phyloP scores from a whole-genome alignment of 2,329 filamentous ascomycete genomes.

The Hymenoscyphus albidus region DNA sequence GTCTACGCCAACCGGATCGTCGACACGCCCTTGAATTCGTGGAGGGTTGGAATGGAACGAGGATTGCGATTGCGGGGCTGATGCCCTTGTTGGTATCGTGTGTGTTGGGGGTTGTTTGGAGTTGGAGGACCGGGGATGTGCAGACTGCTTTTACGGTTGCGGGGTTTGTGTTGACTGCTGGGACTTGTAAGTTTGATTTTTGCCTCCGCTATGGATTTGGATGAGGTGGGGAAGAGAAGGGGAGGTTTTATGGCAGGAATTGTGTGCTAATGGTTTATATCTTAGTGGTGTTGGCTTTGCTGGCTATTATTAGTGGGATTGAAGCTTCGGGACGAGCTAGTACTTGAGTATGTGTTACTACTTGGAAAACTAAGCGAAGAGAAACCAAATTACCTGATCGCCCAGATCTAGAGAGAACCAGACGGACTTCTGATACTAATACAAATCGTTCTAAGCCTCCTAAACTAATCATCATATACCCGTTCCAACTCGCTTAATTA shows the following conservation, averaged over 20 bases:
- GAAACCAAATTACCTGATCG: neutral
- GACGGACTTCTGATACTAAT: neutral
- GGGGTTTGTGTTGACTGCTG: slow-evolving; percentile 5
- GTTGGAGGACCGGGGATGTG: neutral
- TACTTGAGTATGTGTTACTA: neutral
- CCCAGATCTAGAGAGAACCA: neutral
- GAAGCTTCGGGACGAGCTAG: slow-evolving; percentile 1
- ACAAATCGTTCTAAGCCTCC: neutral
- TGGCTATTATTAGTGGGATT: slow-evolving; percentile 4
- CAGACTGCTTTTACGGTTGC: slow-evolving; percentile 7
- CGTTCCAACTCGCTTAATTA: too few relatives aligned
- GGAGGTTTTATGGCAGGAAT: neutral
- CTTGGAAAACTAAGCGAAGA: too few relatives aligned
- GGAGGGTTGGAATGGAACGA: neutral
- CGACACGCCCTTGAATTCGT: slow-evolving; percentile 3
- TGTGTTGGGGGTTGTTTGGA: neutral
- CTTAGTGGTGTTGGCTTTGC: slow-evolving; percentile 2
- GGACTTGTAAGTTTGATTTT: neutral
- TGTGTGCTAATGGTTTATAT: neutral
- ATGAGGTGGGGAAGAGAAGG: too few relatives aligned
- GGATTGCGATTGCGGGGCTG: neutral
- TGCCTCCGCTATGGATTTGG: too few relatives aligned
- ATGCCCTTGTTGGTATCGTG: neutral
- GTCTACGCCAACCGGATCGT: neutral
- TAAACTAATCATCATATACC: too few relatives aligned